Percentiles rank a stretch among this genome's conserved stretches.
Evolutionary conservation across 805 yeast genomes (phyloP).

Genomic region (Metschnikowia similis): DNA sequence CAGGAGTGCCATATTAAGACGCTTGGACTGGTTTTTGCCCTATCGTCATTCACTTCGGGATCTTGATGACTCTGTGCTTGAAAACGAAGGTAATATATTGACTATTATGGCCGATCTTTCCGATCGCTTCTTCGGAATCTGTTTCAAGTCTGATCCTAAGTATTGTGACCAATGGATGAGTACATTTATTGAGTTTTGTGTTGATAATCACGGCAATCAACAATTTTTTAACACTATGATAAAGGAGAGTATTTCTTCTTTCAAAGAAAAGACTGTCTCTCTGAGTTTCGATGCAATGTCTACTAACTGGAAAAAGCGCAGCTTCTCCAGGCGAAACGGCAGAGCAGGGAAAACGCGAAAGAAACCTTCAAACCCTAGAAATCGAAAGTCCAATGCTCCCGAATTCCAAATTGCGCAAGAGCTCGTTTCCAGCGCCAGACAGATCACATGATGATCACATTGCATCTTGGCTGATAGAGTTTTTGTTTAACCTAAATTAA

Average conservation of each 20-base stretch:
- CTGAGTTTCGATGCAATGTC: slow-evolving; percentile 4
- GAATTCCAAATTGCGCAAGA: neutral
- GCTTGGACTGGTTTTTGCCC: slow-evolving; percentile 10
- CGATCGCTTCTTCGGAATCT: slow-evolving; percentile 14
- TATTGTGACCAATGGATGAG: slow-evolving; percentile 13
- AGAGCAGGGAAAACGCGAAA: neutral
- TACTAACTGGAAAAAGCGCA: neutral
- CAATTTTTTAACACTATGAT: slow-evolving; percentile 4
- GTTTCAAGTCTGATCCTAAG: slow-evolving; percentile 10
- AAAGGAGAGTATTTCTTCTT: slow-evolving; percentile 6
- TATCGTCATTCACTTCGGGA: slow-evolving; percentile 8
- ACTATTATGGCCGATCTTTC: slow-evolving; percentile 9
- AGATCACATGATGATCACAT: neutral
- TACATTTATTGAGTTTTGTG: slow-evolving; percentile 6
- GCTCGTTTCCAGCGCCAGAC: neutral
- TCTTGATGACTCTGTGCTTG: slow-evolving; percentile 2
- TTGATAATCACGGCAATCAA: neutral
- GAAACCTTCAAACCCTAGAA: neutral
- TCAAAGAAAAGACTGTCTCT: neutral
- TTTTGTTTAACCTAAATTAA: neutral
- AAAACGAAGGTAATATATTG: slow-evolving; percentile 5
- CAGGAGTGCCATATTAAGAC: slow-evolving; percentile 9
- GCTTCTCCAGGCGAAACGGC: neutral
- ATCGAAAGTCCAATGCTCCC: neutral
- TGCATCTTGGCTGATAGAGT: neutral